Base-by-base conservation (phyloP, 768 basidiomycete genomes). In the Boletus reticulatus region DNA sequence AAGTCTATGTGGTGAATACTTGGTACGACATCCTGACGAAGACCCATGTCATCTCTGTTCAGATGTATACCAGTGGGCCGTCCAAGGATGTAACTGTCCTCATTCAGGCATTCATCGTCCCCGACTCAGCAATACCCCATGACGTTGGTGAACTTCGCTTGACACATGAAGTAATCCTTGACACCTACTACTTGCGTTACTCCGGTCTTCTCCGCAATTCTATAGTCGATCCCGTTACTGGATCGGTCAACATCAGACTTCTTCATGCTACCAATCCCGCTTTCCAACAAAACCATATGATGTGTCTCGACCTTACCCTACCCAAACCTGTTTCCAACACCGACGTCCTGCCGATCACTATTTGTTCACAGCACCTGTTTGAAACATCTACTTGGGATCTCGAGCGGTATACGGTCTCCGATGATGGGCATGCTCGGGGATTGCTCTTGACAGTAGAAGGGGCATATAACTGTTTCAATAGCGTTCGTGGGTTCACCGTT, bases 161-260 rank as follows among this genome's bases (percentile, higher is more conserved):
- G 43, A 56, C 50, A 2, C 38, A 52, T 22, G 9, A 56, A 41
- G 31, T 12, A 20, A 16, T 6, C 17, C 12, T 37, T 29, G 29
- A 9, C 14, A 17, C 8, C 14, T 39, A 17, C 14, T 39, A 17
- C 14, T 39, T 19, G 38, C 38, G 7, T 9, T 39, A 5, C 6
- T 39, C n/a, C 7, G 1, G 2, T 41, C 48, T 55, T 37, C 53
- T 55, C 34, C 41, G 42, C 2, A 16, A 55, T 19, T 51, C 48
- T 13, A 29, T 34, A 10, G 29, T 51, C 17, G 43, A 55, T n/a
- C 27, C 24, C 12, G 5, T 19, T 9, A 50, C 43, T 1, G 48
- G 48, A 20, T 49, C 34, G 27, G 11, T 37, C 27, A 39, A 50
- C 49, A 41, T 51, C 31, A 51, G 29, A 27, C 29, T 51, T 12